A percentile compares a stretch with the other conserved stretches of the same genome.
phyloP scores from a whole-genome alignment of 2,329 filamentous ascomycete species.

The Aspergillus sp. region DNA sequence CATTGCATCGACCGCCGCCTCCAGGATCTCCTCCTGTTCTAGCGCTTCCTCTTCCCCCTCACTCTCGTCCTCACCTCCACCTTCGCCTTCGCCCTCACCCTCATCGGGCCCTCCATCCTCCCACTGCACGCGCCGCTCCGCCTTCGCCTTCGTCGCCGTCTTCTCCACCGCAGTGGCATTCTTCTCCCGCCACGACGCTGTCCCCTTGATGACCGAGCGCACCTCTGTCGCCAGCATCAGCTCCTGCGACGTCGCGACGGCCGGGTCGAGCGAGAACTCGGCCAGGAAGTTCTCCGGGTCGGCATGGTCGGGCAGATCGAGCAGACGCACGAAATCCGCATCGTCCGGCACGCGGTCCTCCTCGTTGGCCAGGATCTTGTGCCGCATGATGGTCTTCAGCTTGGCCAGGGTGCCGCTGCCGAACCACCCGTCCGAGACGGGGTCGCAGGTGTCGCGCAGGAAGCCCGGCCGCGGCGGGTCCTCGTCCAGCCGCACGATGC shows the following conservation, averaged over 20 bases:
- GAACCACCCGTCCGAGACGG: constrained; percentile 75
- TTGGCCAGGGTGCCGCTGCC: constrained; percentile 79
- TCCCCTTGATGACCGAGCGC: constrained; percentile 32
- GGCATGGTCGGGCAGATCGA: constrained; percentile 39
- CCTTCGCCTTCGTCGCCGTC: neutral
- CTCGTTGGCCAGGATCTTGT: constrained; percentile 71
- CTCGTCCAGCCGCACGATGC: constrained; percentile 58
- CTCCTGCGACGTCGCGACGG: constrained; percentile 20
- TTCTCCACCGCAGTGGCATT: constrained; percentile 5
- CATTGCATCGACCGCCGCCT: constrained; percentile 28
- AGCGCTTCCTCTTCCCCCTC: constrained; percentile 32
- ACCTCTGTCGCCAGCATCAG: constrained; percentile 36
- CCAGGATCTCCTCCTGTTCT: constrained; percentile 30
- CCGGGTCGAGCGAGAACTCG: constrained; percentile 27
- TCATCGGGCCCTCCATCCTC: neutral
- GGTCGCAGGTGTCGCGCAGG: constrained; percentile 59
- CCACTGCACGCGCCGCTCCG: constrained; percentile 2
- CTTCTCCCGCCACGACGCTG: constrained; percentile 28
- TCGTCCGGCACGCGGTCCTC: constrained; percentile 34
- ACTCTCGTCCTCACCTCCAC: constrained; percentile 15
- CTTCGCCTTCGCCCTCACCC: constrained; percentile 14
- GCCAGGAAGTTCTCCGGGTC: constrained; percentile 17
- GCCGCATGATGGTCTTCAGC: constrained; percentile 81
- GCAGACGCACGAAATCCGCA: constrained; percentile 34
- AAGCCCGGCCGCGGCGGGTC: constrained; percentile 44